Evolutionary conservation across 2,329 filamentous ascomycete species (phyloP), one percentile per base, ranked within the genome.

Genomic region (Juglanconis sp.): DNA sequence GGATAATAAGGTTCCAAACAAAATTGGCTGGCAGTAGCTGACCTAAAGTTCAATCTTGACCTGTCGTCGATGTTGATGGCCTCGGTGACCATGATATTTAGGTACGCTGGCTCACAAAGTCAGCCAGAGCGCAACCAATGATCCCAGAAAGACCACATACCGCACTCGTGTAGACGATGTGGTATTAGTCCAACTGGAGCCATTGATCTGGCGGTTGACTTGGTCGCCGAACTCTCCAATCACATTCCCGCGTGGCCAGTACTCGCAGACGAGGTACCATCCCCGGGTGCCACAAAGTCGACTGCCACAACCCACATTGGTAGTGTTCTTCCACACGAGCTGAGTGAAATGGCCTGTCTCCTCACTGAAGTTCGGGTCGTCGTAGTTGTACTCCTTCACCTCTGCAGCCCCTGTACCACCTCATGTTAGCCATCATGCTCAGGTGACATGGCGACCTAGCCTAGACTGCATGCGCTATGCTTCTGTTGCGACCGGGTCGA

Each of bases 271-370:
- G 0, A 90, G 75, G 71, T 83, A 89, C 84, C 85, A 90, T 0
- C 85, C 86, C 40, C 72, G 73, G 35, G 71, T 65, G 40, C 74
- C 70, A 53, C 80, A 84, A 48, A 79, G 62, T 64, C 65, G 74
- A 59, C 72, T 73, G 31, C 70, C 79, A 59, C 81, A 91, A 0
- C 87, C 86, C 1, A 88, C 81, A 38, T 77, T 75, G 6, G 75
- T 85, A 1, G 86, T 89, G 31, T 76, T 72, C 71, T 81, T 84
- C 88, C 89, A 91, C 5, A 91, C 87, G 6, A 91, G 72, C 76
- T 91, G 88, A 1, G 88, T 89, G 66, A 91, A 91, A 70, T 91
- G 87, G 0, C 88, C 88, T 17, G 88, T 89, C 38, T 74, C 70
- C 65, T 86, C 76, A 8, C 68, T 75, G 67, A 89, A 91, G 1